Percentiles rank a stretch among this genome's conserved stretches.
Evolutionary conservation across 164 flowering plant species (phyloP).

Genomic region (Chimonanthus salicifolius): DNA sequence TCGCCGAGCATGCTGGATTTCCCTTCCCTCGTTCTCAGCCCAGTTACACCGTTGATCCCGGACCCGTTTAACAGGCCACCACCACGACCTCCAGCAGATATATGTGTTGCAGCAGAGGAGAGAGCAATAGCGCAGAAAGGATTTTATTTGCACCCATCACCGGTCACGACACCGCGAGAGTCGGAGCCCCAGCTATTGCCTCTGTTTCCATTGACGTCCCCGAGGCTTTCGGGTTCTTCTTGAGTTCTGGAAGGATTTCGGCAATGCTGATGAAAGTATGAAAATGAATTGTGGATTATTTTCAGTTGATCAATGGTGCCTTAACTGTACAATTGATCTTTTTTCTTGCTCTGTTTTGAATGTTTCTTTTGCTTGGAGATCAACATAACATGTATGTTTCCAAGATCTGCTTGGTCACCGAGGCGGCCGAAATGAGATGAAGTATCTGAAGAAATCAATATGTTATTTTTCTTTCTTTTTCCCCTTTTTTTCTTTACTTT

Average conservation of each 20-base stretch:
- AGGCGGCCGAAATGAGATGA: conserved; percentile 11
- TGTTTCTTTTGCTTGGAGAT: conserved; percentile 6
- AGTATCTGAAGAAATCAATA: conserved; percentile 5
- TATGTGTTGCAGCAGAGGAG: conserved; percentile 41
- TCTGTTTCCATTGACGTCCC: conserved; percentile 83
- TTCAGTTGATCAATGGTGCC: conserved; percentile 13
- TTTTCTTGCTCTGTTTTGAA: conserved; percentile 4
- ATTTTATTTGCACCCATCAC: conserved; percentile 77
- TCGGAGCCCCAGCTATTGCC: conserved; percentile 73
- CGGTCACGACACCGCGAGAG: conserved; percentile 50
- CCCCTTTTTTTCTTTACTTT: neutral
- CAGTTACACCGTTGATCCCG: conserved; percentile 73
- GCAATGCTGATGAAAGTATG: conserved; percentile 8
- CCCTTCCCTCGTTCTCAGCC: conserved; percentile 76
- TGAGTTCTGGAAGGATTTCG: conserved; percentile 2
- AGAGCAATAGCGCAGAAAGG: conserved; percentile 88
- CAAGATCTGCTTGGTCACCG: neutral
- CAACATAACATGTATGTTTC: too few species aligned
- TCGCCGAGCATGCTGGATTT: conserved; percentile 84
- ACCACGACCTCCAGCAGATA: conserved; percentile 19
- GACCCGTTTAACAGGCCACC: conserved; percentile 43
- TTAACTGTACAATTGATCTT: conserved; percentile 31
- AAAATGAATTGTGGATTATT: conserved; percentile 12
- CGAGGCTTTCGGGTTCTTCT: conserved; percentile 37
- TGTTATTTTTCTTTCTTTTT: neutral